Evolutionary conservation across 495 filamentous ascomycete species (phyloP), one percentile per base, ranked within the genome.

Genomic region (Glarea lozoyensis): DNA sequence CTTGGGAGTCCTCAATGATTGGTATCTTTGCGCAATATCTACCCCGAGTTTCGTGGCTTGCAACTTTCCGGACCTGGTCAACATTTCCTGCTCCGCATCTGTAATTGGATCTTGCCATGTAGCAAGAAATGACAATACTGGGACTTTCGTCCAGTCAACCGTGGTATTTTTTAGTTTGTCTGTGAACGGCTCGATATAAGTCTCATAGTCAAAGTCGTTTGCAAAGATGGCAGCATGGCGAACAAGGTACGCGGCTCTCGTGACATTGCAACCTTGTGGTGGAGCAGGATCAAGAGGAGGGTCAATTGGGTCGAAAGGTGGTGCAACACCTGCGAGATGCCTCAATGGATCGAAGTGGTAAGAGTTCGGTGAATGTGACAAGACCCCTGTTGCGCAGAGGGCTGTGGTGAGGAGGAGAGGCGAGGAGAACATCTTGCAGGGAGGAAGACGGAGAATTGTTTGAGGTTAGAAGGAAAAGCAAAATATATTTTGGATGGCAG

Each of bases 191-290:
- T 64, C 60, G 16, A 70, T 65, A 44, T 68, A 69, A 22, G 59
- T 59, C 39, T 67, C 65, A 40, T 65, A 65, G 42, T 72, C 68
- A 25, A 61, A 68, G 48, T 69, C 67, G 33, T 70, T 72, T 43
- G 63, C 62, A 46, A 66, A 68, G 46, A 72, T 72, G 18, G 68
- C 68, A 0, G 68, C 64, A 48, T 70, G 68, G 6, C 68, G 64
- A 11, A 59, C 52, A 10, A 72, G 59, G 46, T 70, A 72, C 4
- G 64, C 60, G 1, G 63, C 68, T 18, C 56, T 50, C 2, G 55
- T 57, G 9, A 63, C 53, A 10, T 56, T 61, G 52, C 67, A 72
- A 27, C 68, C 67, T 51, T 65, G 58, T 13, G 31, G 31, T 13
- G 31, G 31, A 7, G 31, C n/a, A 4, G 58, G 46, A 17, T 45